Conservation (phyloP, 441 rosid genomes). For the Eruca vesicaria region DNA sequence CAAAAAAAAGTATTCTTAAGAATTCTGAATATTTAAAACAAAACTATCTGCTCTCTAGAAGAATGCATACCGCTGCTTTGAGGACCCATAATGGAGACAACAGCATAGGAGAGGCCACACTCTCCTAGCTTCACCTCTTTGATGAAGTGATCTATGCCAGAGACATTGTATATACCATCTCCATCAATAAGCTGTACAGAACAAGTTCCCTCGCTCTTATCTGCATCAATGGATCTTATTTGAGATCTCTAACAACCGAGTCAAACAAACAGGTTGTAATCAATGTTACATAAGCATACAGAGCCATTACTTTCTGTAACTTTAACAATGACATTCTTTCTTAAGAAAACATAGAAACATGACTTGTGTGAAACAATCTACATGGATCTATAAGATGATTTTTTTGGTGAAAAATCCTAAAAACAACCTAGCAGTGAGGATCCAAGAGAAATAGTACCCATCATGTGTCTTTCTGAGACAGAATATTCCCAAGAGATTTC, state of each 20-base stretch:
- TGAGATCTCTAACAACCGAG: not conserved
- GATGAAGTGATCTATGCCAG: conserved; percentile 67
- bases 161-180: conserved; percentile 66
- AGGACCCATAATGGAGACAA: conserved; percentile 99
- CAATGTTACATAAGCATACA: not conserved
- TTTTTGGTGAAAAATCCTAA: not conserved
- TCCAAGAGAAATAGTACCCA: conserved; percentile 42
- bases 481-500: conserved; percentile 5
- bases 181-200: conserved; percentile 92
- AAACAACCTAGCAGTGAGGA: not conserved
- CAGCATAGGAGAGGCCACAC: conserved; percentile 90
- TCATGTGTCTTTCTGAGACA: conserved; percentile 14
- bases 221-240: conserved; percentile 22
- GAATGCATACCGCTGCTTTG: conserved; percentile 90
- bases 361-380: not conserved
- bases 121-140: conserved; percentile 69
- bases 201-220: conserved; percentile 39
- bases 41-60: not conserved
- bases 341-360: not conserved
- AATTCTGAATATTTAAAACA: not conserved
- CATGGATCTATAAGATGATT: conserved; percentile 19
- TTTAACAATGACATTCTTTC: not conserved
- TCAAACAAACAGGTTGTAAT: not conserved
- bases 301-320: conserved; percentile 4
- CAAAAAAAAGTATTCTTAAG: not conserved